A percentile compares a stretch with the other conserved stretches of the same genome.
phyloP scores from a whole-genome alignment of 192 early-diverging fungal genomes.

The Backusella psychrophila region DNA sequence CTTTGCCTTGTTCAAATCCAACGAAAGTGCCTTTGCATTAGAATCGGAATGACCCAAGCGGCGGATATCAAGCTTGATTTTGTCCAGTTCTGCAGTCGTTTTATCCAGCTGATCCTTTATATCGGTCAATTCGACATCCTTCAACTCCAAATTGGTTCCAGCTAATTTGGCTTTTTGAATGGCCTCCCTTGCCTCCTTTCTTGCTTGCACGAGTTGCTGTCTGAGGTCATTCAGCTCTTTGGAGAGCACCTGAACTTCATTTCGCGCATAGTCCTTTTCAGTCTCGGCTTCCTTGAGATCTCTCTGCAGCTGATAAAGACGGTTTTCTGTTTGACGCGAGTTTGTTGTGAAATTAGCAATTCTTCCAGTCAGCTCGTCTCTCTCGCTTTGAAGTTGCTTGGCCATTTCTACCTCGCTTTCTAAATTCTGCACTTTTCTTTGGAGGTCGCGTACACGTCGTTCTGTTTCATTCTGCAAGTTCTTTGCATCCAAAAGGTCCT shows the following conservation, averaged over 20 bases:
- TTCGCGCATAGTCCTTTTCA: background rate
- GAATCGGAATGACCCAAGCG: background rate
- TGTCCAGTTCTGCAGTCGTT: background rate
- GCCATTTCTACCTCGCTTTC: background rate
- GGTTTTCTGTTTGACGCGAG: background rate
- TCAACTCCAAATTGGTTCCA: background rate
- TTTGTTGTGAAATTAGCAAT: background rate
- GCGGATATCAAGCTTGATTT: background rate
- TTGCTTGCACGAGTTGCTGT: background rate
- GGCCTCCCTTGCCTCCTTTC: background rate
- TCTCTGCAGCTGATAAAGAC: background rate
- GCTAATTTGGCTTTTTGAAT: background rate
- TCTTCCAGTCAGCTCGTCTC: background rate
- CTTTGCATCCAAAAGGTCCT: background rate
- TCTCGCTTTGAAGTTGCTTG: background rate
- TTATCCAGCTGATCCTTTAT: background rate
- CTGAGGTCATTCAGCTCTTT: background rate
- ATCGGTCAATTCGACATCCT: background rate
- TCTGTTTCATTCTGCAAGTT: background rate
- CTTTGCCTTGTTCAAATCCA: background rate
- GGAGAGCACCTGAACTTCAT: background rate
- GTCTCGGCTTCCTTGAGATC: background rate
- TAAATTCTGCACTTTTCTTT: background rate
- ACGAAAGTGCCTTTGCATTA: background rate
- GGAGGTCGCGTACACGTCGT: background rate